Percentiles rank a stretch among this genome's conserved stretches.
Evolutionary conservation across 2,329 filamentous ascomycete genomes (phyloP).

Genomic region (Neocatenulostroma microsporum): DNA sequence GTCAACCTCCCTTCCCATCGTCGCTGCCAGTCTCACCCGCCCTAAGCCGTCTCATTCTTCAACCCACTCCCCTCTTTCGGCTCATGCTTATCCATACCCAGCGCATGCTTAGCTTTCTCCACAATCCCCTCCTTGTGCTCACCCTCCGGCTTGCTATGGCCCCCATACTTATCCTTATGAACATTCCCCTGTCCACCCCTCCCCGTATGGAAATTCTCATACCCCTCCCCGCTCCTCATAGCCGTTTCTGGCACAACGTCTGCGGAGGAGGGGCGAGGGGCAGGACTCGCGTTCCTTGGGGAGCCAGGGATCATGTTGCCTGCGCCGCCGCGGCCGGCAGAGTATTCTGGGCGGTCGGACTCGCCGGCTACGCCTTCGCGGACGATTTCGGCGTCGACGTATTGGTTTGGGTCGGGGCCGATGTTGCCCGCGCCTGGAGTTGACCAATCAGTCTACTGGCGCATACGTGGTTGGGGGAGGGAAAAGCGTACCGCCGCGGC

Average conservation of each 20-base stretch:
- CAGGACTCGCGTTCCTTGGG: conserved; percentile 21
- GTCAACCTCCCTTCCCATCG: too few species aligned
- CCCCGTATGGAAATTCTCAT: conserved; percentile 43
- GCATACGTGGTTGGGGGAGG: too few species aligned
- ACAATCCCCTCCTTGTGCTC: conserved; percentile 28
- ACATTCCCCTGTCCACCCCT: conserved; percentile 42
- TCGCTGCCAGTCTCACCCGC: too few species aligned
- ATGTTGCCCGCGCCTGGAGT: conserved; percentile 51
- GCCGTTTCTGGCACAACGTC: conserved; percentile 40
- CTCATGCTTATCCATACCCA: conserved; percentile 22
- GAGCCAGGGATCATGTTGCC: conserved; percentile 37
- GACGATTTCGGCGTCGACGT: conserved; percentile 39
- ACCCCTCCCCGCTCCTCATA: conserved; percentile 23
- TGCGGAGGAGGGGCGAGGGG: conserved; percentile 18
- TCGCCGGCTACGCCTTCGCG: conserved; percentile 39
- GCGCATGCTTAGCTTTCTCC: conserved; percentile 39
- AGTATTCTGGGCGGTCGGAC: conserved; percentile 31
- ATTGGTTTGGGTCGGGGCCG: conserved; percentile 40
- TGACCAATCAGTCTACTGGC: background rate
- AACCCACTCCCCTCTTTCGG: too few species aligned
- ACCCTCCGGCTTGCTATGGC: conserved; percentile 31
- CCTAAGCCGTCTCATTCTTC: too few species aligned
- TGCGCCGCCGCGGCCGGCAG: conserved; percentile 30
- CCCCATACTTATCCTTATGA: conserved; percentile 41
- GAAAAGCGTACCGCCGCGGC: conserved; percentile 48